phyloP scores from a whole-genome alignment of 805 yeast genomes.

The Wilhelminamyces savonicus region DNA sequence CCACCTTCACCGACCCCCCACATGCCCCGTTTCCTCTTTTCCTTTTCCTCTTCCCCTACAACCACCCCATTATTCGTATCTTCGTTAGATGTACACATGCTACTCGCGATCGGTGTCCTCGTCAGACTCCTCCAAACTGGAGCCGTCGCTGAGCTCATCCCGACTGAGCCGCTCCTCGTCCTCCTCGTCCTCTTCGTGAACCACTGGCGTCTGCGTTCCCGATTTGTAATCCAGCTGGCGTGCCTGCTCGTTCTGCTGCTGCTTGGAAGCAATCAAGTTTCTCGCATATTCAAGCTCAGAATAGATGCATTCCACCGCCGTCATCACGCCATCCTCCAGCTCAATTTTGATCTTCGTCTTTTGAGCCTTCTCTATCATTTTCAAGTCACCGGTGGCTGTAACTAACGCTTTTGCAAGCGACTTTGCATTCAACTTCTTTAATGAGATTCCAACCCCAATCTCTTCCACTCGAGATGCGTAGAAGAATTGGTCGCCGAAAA shows the following conservation, averaged over 20 bases:
- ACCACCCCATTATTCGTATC: too few species aligned
- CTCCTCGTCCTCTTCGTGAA: constrained; percentile 11
- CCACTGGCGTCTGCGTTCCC: constrained; percentile 22
- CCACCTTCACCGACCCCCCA: too few species aligned
- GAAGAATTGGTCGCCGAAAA: constrained; percentile 94
- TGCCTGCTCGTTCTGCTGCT: constrained; percentile 23
- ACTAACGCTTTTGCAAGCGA: constrained; percentile 62
- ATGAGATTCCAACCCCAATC: constrained; percentile 72
- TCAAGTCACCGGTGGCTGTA: constrained; percentile 58
- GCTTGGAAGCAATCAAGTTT: constrained; percentile 45
- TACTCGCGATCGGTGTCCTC: constrained; percentile 8
- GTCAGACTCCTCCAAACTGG: constrained; percentile 1
- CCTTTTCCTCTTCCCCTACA: too few species aligned
- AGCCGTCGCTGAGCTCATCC: constrained; percentile 3
- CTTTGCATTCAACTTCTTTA: constrained; percentile 61
- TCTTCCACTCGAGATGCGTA: constrained; percentile 86
- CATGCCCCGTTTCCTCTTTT: too few species aligned
- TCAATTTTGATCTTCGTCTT: constrained; percentile 56
- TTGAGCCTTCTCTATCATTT: constrained; percentile 63
- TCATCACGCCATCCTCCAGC: constrained; percentile 73
- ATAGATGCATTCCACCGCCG: constrained; percentile 76
- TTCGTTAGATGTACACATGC: too few species aligned
- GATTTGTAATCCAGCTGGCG: constrained; percentile 14
- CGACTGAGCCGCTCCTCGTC: constrained; percentile 4
- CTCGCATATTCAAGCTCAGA: constrained; percentile 72